These are phyloP conservation scores for Wickerhamomyces hampshirensis DNA, from an alignment of 805 yeast species.

Conservation along the genomic window DNA sequence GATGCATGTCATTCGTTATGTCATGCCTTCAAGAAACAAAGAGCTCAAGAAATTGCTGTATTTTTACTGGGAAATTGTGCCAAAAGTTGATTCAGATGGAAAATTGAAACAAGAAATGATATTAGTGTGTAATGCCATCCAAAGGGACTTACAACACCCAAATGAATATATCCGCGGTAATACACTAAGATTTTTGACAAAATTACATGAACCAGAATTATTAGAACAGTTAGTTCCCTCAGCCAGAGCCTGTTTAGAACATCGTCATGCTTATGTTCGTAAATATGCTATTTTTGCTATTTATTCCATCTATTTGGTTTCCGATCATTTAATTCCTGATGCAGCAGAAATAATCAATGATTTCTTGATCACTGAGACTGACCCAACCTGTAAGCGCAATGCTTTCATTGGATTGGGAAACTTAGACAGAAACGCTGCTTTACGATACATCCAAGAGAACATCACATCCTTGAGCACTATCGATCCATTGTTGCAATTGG, in stretches of 20 bases:
- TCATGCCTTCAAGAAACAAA: constrained; percentile 93
- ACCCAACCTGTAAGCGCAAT: constrained; percentile 91
- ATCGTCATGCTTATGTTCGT: constrained; percentile 96
- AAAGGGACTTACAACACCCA: constrained; percentile 96
- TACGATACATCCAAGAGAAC: constrained; percentile 73
- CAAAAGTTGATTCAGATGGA: constrained; percentile 82
- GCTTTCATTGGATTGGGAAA: constrained; percentile 86
- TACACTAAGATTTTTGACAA: constrained; percentile 85
- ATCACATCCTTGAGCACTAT: constrained; percentile 52
- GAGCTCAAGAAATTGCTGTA: constrained; percentile 88
- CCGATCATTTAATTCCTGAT: constrained; percentile 89
- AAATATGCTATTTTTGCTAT: constrained; percentile 95
- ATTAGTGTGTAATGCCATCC: constrained; percentile 95
- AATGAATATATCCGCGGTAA: constrained; percentile 96
- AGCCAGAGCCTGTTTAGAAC: constrained; percentile 85
- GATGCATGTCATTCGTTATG: constrained; percentile 95
- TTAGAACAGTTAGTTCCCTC: constrained; percentile 94
- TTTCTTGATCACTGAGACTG: constrained; percentile 78
- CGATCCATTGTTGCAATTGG: constrained; percentile 83
- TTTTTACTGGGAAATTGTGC: constrained; percentile 97
- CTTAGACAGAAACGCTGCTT: constrained; percentile 80
- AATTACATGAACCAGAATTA: constrained; percentile 87
- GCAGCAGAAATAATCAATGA: constrained; percentile 80
- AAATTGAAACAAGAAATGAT: constrained; percentile 98
- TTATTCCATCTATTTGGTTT: constrained; percentile 71